phyloP scores from a whole-genome alignment of 306 rosid species.

The Vachellia pachyceras region DNA sequence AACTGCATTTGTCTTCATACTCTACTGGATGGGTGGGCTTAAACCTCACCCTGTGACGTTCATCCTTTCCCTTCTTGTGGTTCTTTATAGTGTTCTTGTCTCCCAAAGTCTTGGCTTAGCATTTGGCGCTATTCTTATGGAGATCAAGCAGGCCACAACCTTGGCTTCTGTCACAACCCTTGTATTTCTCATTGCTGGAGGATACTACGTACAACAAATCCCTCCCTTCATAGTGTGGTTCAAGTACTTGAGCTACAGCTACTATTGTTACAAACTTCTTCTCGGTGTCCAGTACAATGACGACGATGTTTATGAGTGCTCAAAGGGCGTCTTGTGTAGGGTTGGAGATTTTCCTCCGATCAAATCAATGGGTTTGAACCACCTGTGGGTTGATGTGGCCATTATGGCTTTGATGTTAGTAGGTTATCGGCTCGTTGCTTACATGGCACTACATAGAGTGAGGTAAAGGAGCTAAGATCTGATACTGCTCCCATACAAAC shows the following conservation, averaged over 20 bases:
- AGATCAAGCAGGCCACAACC: constrained; percentile 90
- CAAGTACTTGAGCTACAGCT: constrained; percentile 96
- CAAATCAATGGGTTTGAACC: constrained; percentile 76
- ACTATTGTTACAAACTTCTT: constrained; percentile 93
- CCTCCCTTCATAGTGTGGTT: constrained; percentile 94
- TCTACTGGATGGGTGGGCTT: constrained; percentile 99
- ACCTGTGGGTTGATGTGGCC: constrained; percentile 81
- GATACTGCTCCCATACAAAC: constrained; percentile 30
- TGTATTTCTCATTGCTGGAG: constrained; percentile 96
- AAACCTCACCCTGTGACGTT: constrained; percentile 78
- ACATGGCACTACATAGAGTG: constrained; percentile 81
- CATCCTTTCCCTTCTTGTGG: constrained; percentile 77
- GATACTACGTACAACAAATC: constrained; percentile 89
- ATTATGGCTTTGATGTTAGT: constrained; percentile 88
- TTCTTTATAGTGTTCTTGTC: constrained; percentile 92
- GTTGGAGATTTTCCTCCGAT: constrained; percentile 77
- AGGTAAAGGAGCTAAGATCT: constrained; percentile 54
- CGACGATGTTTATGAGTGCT: constrained; percentile 79
- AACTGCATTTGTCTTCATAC: constrained; percentile 84
- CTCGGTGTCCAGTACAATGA: constrained; percentile 86
- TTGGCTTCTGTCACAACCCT: constrained; percentile 95
- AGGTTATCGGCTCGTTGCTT: constrained; percentile 86
- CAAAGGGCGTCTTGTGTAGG: constrained; percentile 65
- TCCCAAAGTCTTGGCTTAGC: constrained; percentile 96
- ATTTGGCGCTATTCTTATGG: constrained; percentile 95